Conservation (phyloP, 2,329 filamentous ascomycete genomes). For the Macroventuria anomochaeta region DNA sequence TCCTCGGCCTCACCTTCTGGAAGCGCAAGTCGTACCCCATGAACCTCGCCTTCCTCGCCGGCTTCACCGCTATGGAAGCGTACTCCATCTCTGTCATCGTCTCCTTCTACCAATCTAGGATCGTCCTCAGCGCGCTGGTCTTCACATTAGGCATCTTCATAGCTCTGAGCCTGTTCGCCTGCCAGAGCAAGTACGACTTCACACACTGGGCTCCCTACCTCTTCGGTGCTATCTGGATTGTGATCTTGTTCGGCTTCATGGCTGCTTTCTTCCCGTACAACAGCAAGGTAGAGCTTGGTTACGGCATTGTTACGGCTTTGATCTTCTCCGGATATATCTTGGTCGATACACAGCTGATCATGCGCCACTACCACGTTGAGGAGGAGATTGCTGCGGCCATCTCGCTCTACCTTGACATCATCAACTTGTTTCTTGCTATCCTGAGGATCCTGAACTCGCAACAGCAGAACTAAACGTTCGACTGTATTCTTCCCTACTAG, state of each 20-base stretch:
- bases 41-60: constrained; percentile 89
- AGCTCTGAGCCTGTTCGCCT: constrained; percentile 78
- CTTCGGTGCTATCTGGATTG: constrained; percentile 86
- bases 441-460: constrained; percentile 95
- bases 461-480: constrained; percentile 75
- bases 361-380: constrained; percentile 96
- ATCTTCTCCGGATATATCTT: constrained; percentile 95
- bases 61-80: constrained; percentile 90
- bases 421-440: constrained; percentile 97
- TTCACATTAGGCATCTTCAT: constrained; percentile 76
- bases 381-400: constrained; percentile 97
- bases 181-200: constrained; percentile 98
- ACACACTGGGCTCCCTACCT: constrained; percentile 96
- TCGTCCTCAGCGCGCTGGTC: constrained; percentile 89
- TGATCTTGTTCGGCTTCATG: constrained; percentile 94
- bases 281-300: constrained; percentile 82
- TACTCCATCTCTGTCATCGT: constrained; percentile 93
- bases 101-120: constrained; percentile 81
- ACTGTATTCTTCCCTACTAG: not conserved
- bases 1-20: constrained; percentile 50
- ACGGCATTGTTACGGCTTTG: constrained; percentile 80
- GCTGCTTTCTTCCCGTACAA: constrained; percentile 84
- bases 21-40: constrained; percentile 76
- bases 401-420: constrained; percentile 92
- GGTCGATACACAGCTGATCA: constrained; percentile 93